Percentiles rank a stretch among this genome's conserved stretches.
These are phyloP conservation scores for Candida rishiriensis DNA, from an alignment of 805 yeast species.

Conservation along the genomic window DNA sequence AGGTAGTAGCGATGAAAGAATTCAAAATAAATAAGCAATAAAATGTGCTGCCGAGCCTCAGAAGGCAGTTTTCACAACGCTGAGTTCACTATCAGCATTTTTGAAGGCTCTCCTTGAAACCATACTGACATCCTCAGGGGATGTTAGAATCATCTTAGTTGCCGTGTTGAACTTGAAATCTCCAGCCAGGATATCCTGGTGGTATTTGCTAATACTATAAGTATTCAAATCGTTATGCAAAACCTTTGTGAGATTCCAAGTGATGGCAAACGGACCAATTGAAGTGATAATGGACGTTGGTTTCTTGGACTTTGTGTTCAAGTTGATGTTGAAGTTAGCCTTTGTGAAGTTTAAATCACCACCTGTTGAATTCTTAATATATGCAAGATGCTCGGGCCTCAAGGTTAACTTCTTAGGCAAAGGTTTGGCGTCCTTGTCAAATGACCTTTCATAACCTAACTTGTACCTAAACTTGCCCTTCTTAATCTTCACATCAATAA, in stretches of 20 bases:
- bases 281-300: constrained; percentile 67
- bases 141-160: constrained; percentile 65
- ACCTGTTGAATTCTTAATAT: constrained; percentile 48
- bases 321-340: constrained; percentile 74
- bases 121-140: constrained; percentile 73
- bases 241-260: constrained; percentile 70
- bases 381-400: constrained; percentile 67
- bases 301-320: constrained; percentile 47
- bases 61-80: constrained; percentile 26
- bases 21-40: too few relatives aligned
- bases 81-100: constrained; percentile 38
- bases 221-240: constrained; percentile 48
- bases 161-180: constrained; percentile 74
- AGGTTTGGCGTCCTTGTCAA: constrained; percentile 63
- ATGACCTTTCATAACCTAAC: constrained; percentile 61
- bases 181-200: constrained; percentile 63
- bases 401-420: constrained; percentile 63
- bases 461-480: constrained; percentile 56
- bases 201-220: constrained; percentile 61
- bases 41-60: constrained; percentile 3
- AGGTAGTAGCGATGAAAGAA: not conserved
- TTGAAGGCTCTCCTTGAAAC: constrained; percentile 56
- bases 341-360: constrained; percentile 55
- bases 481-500: constrained; percentile 62
- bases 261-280: constrained; percentile 75